Percentiles rank a stretch among this genome's conserved stretches.
Evolutionary conservation across 2,329 filamentous ascomycete species (phyloP).

Genomic region (Aspergillus niger): DNA sequence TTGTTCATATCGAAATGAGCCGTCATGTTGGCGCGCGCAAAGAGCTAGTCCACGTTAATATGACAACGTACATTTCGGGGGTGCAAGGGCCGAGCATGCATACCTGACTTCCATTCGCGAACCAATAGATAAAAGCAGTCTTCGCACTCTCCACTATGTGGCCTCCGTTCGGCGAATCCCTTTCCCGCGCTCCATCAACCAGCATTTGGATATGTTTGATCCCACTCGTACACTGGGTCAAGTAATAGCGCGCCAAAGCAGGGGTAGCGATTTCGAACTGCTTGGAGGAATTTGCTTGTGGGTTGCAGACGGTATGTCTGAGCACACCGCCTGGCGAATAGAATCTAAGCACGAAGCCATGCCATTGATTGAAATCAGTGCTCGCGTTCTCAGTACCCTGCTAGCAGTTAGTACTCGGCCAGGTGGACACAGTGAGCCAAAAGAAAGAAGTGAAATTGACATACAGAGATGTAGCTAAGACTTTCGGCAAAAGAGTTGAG

Average conservation of each 20-base stretch:
- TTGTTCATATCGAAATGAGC: slow-evolving; percentile 78
- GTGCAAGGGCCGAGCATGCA: slow-evolving; percentile 29
- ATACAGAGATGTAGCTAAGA: slow-evolving; percentile 61
- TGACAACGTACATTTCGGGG: background rate
- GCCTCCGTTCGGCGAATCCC: slow-evolving; percentile 61
- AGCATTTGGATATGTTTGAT: slow-evolving; percentile 84
- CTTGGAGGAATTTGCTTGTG: slow-evolving; percentile 63
- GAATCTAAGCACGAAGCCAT: slow-evolving; percentile 74
- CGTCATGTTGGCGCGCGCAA: slow-evolving; percentile 74
- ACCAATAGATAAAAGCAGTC: slow-evolving; percentile 86
- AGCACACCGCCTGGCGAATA: slow-evolving; percentile 79
- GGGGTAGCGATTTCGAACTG: slow-evolving; percentile 83
- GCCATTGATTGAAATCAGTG: slow-evolving; percentile 74
- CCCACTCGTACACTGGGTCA: slow-evolving; percentile 83
- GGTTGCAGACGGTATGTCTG: slow-evolving; percentile 65
- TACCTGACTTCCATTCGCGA: slow-evolving; percentile 79
- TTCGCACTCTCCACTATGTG: slow-evolving; percentile 75
- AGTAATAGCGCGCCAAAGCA: slow-evolving; percentile 83
- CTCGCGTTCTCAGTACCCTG: slow-evolving; percentile 59
- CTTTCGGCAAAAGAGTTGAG: slow-evolving; percentile 60
- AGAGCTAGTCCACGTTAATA: slow-evolving; percentile 55
- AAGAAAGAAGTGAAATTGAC: slow-evolving; percentile 21
- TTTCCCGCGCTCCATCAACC: slow-evolving; percentile 68
- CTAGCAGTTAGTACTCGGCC: slow-evolving; percentile 16
- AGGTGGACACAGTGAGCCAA: background rate